Evolutionary conservation across 768 basidiomycete species (phyloP), one percentile per base, ranked within the genome.

Genomic region (Collybia nuda): DNA sequence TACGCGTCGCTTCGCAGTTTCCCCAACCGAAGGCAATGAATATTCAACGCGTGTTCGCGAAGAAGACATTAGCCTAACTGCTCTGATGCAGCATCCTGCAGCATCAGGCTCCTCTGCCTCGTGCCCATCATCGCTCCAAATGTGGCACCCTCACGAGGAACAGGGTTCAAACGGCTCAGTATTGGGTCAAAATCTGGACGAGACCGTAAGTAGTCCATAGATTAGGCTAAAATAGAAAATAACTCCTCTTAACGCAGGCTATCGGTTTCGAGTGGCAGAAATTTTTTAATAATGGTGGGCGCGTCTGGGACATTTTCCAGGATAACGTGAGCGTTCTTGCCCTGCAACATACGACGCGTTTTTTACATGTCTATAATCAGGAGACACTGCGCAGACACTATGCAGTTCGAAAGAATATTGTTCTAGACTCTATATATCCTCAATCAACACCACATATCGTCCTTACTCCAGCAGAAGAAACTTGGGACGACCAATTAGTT

Each of bases 371-470:
- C 18, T 39, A 44, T 22, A 24, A 23, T 40, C 43, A 73, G 71
- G 63, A 63, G 38, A 54, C 58, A 28, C 59, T 71, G 17, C 50
- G 58, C 36, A 41, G 44, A 14, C 66, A 64, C 56, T 62, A 62
- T 28, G 48, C 51, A 28, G 54, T 59, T 22, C 61, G 58, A 12
- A 58, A 62, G 11, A 74, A 75, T 51, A 63, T 80, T 11, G 70
- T 80, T 19, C 51, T 80, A 11, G 76, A 79, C 48, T 81, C 79
- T 19, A 48, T 59, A 17, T 47, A 48, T 48, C 76, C 78, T 5
- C 53, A 71, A 6, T 35, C 65, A 5, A 61, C 69, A 0, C 81
- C 81, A 0, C 78, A 80, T 60, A 78, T 84, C 47, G 78, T 80
- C 44, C 73, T 83, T 40, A 77, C 79, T n/a, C 72, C 74, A 35